These are phyloP conservation scores for Withania somnifera DNA, from an alignment of 305 asterid genomes.

Conservation along the genomic window DNA sequence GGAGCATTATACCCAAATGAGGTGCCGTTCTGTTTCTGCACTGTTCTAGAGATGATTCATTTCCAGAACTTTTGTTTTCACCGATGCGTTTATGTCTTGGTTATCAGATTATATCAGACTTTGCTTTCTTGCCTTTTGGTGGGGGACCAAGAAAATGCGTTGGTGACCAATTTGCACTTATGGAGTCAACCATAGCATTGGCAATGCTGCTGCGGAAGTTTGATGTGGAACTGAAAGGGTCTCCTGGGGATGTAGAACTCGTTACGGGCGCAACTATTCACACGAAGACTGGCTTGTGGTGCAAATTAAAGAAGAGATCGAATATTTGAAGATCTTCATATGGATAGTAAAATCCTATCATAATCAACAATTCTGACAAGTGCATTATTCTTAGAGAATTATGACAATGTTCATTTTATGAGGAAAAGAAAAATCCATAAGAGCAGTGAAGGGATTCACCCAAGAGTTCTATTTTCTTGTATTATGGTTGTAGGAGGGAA, in stretches of 20 bases:
- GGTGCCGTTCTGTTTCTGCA: constrained; percentile 24
- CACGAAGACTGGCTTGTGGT: constrained; percentile 83
- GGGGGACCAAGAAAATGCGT: constrained; percentile 97
- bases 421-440: not conserved
- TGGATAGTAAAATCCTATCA: not conserved
- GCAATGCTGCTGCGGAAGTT: constrained; percentile 67
- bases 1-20: constrained; percentile 94
- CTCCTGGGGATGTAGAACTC: constrained; percentile 66
- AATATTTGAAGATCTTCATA: not conserved
- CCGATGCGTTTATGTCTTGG: not conserved
- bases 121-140: constrained; percentile 91
- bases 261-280: constrained; percentile 95
- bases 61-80: not conserved
- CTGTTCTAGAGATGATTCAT: not conserved
- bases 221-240: constrained; percentile 60
- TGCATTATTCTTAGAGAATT: not conserved
- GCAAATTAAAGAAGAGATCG: constrained; percentile 57
- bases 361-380: not conserved
- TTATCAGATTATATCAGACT: constrained; percentile 63
- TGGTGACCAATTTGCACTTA: constrained; percentile 90
- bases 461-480: not conserved
- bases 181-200: constrained; percentile 85
- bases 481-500: not conserved
- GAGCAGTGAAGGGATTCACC: not conserved
- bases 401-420: not conserved